These are phyloP conservation scores for Annulohypoxylon truncatum DNA, from an alignment of 2,329 filamentous ascomycete genomes.

Conservation along the genomic window DNA sequence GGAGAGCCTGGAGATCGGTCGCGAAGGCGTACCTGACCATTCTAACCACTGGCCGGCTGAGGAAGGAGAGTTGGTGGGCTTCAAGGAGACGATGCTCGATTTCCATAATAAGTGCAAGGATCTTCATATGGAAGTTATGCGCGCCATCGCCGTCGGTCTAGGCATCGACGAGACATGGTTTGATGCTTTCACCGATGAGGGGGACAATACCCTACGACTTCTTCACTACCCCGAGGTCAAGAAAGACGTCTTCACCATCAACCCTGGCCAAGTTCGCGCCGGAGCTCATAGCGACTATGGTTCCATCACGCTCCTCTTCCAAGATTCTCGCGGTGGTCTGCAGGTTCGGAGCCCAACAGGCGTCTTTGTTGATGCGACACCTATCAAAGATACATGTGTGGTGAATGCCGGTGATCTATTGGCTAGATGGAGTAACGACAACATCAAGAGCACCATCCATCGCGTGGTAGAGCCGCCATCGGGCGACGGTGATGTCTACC, in stretches of 20 bases:
- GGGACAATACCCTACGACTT: conserved; percentile 77
- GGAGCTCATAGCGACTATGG: conserved; percentile 80
- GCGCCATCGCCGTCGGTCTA: conserved; percentile 86
- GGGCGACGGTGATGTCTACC: conserved; percentile 68
- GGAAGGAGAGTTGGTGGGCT: conserved; percentile 65
- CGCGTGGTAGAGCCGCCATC: conserved; percentile 87
- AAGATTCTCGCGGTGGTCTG: conserved; percentile 58
- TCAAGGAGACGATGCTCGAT: conserved; percentile 76
- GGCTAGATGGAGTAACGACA: conserved; percentile 90
- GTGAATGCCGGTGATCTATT: conserved; percentile 91
- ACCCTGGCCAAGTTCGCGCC: conserved; percentile 77
- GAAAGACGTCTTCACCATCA: conserved; percentile 72
- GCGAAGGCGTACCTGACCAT: conserved; percentile 66
- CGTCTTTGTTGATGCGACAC: conserved; percentile 83
- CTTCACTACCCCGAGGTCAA: conserved; percentile 80
- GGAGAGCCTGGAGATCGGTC: conserved; percentile 73
- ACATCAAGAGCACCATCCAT: conserved; percentile 90
- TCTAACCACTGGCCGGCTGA: conserved; percentile 82
- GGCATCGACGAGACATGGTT: conserved; percentile 78
- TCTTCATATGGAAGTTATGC: conserved; percentile 83
- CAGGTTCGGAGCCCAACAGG: conserved; percentile 71
- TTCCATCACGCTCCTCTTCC: conserved; percentile 71
- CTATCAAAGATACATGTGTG: conserved; percentile 83
- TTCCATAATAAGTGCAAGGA: conserved; percentile 82
- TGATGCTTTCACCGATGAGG: conserved; percentile 76